phyloP scores from a whole-genome alignment of 2,329 filamentous ascomycete genomes.

The Cercospora canescens region DNA sequence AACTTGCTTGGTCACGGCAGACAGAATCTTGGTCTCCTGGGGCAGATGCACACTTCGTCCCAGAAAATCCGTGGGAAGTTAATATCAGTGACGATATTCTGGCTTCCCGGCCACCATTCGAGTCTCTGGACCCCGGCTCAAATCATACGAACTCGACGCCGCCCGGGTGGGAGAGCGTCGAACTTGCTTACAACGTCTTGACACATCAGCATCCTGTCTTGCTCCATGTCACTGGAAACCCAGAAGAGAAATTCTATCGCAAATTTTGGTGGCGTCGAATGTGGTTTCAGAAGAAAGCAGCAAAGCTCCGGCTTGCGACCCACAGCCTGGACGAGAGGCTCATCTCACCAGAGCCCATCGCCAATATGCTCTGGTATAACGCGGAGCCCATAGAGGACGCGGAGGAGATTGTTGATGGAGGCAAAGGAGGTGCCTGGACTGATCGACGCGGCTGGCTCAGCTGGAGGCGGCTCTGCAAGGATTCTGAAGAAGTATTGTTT shows the following conservation, averaged over 20 bases:
- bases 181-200: conserved; percentile 32
- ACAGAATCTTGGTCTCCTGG: conserved; percentile 32
- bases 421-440: conserved; percentile 31
- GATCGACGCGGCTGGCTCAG: conserved; percentile 32
- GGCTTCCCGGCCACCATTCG: conserved; percentile 28
- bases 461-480: conserved; percentile 30
- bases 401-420: conserved; percentile 20
- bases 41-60: neutral
- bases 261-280: conserved; percentile 34
- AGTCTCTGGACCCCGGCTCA: conserved; percentile 15
- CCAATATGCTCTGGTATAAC: conserved; percentile 30
- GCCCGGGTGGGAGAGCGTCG: conserved; percentile 15
- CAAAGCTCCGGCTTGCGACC: conserved; percentile 25
- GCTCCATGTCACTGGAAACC: conserved; percentile 32
- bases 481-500: conserved; percentile 24
- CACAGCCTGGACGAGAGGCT: conserved; percentile 12
- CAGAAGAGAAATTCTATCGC: conserved; percentile 30
- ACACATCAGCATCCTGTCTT: conserved; percentile 28
- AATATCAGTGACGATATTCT: conserved; percentile 26
- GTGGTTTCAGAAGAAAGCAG: conserved; percentile 33
- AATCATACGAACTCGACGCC: neutral
- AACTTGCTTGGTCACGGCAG: conserved; percentile 38
- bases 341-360: conserved; percentile 26
- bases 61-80: conserved; percentile 22
- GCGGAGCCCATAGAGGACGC: conserved; percentile 24